Evolutionary conservation across 2,329 filamentous ascomycete genomes (phyloP).

Genomic region (Beauveria varroae): DNA sequence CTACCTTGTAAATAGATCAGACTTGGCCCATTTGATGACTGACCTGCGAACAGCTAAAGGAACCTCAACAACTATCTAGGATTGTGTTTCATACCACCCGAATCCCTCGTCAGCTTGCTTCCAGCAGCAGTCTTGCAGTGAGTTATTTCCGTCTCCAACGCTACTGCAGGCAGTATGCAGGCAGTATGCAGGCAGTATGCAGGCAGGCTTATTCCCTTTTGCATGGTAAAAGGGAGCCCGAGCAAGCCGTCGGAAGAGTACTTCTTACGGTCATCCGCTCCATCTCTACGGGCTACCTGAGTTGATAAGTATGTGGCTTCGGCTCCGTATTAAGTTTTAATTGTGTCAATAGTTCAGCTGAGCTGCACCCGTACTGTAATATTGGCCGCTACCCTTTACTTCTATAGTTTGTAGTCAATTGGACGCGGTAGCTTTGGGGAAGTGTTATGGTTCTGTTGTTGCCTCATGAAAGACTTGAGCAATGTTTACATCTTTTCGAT

Average conservation of each 20-base stretch:
- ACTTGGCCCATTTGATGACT: too few relatives aligned
- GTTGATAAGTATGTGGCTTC: background rate
- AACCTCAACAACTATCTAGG: too few relatives aligned
- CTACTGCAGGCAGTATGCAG: background rate
- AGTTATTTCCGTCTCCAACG: background rate
- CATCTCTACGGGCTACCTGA: background rate
- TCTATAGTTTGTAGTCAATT: background rate
- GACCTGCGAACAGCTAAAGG: too few relatives aligned
- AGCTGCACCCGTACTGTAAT: background rate
- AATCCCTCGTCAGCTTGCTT: background rate
- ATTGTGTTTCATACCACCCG: background rate
- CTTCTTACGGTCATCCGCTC: background rate
- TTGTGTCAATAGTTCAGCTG: background rate
- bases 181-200: too few relatives aligned
- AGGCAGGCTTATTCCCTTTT: background rate
- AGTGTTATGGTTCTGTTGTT: background rate
- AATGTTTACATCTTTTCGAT: background rate
- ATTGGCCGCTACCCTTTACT: background rate
- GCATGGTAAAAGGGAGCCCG: background rate
- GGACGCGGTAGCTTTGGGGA: too few relatives aligned
- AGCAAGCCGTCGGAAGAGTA: background rate
- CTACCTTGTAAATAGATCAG: too few relatives aligned
- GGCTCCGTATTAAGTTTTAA: background rate
- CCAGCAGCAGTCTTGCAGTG: background rate
- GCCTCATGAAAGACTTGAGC: too few relatives aligned